Percentiles rank a stretch among this genome's conserved stretches.
phyloP scores from a whole-genome alignment of 2,329 filamentous ascomycete genomes.

The Mycocentrospora acerina region DNA sequence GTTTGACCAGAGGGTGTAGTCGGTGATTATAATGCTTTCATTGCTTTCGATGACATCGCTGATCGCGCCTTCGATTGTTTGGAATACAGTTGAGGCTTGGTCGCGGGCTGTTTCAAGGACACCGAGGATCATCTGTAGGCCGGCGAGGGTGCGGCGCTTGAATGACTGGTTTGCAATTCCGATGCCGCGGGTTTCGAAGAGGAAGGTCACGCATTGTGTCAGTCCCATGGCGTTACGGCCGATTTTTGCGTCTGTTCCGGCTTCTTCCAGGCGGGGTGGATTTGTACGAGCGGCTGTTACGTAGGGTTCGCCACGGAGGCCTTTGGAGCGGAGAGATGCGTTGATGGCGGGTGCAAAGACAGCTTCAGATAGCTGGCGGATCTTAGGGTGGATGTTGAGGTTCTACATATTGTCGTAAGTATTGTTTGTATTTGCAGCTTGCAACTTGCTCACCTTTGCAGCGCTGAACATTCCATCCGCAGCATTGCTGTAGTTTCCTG shows the following conservation, averaged over 20 bases:
- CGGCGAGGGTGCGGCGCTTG: conserved; percentile 34
- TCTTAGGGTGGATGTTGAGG: conserved; percentile 37
- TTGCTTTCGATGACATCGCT: conserved; percentile 24
- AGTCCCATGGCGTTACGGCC: conserved; percentile 42
- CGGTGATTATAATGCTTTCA: conserved; percentile 35
- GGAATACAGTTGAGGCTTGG: conserved; percentile 25
- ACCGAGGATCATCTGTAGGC: conserved; percentile 36
- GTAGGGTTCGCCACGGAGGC: conserved; percentile 39
- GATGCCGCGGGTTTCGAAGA: conserved; percentile 41
- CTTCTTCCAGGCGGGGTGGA: conserved; percentile 32
- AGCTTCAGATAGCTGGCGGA: conserved; percentile 37
- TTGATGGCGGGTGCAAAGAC: conserved; percentile 39
- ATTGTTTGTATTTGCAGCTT: conserved; percentile 1
- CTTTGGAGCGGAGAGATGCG: conserved; percentile 23
- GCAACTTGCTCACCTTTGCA: conserved; percentile 34
- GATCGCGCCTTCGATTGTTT: conserved; percentile 32
- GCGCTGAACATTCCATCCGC: conserved; percentile 40
- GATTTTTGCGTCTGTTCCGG: conserved; percentile 40
- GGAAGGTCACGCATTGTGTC: conserved; percentile 37
- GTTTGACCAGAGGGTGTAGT: conserved; percentile 27
- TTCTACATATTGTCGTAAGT: conserved; percentile 23
- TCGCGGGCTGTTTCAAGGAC: conserved; percentile 39
- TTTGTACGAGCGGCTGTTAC: conserved; percentile 29
- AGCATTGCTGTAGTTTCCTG: conserved; percentile 34
- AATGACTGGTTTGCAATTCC: conserved; percentile 39